Conservation (phyloP, 331 rosid species). For the Telfairia occidentalis region DNA sequence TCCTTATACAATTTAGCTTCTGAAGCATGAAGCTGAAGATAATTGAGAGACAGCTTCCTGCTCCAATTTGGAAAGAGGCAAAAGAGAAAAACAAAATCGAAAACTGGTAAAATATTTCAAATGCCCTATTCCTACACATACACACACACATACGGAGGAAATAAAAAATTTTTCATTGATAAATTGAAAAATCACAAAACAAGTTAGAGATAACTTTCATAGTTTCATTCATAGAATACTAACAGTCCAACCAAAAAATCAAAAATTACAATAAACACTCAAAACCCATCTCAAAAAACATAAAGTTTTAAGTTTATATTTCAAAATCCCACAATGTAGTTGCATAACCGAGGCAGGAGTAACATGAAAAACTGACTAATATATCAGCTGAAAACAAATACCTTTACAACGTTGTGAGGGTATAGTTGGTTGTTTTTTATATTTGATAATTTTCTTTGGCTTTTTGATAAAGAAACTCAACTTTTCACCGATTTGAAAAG, state of each 20-base stretch:
- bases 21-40: constrained; percentile 66
- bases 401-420: not conserved
- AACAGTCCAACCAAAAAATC: not conserved
- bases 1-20: constrained; percentile 52
- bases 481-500: not conserved
- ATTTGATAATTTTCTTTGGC: not conserved
- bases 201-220: not conserved
- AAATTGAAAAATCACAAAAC: not conserved
- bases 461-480: not conserved
- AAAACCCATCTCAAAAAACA: not conserved
- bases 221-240: not conserved
- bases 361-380: not conserved
- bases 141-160: not conserved
- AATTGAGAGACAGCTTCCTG: constrained; percentile 88
- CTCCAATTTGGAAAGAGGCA: constrained; percentile 14
- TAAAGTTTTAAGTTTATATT: not conserved
- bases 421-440: not conserved
- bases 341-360: not conserved
- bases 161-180: not conserved
- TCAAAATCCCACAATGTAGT: not conserved
- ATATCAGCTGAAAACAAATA: not conserved
- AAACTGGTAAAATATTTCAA: not conserved
- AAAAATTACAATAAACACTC: not conserved
- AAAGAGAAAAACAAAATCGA: constrained; percentile 13
- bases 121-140: not conserved